Conservation (phyloP, 805 yeast species). For the Barnettozyma botsteinii region DNA sequence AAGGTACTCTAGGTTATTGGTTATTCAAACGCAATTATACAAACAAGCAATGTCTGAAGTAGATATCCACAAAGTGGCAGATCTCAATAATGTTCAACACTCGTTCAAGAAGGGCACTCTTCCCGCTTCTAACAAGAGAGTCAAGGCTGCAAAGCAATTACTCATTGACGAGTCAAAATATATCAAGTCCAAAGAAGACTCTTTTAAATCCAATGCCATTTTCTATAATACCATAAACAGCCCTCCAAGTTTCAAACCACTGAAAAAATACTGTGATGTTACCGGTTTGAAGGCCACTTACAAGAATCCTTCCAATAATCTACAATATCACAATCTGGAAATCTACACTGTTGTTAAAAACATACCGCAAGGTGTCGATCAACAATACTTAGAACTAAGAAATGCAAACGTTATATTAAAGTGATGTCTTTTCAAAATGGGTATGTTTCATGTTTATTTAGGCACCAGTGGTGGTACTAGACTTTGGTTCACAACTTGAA, state of each 20-base stretch:
- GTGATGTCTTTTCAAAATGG: constrained; percentile 18
- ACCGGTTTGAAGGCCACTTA: constrained; percentile 83
- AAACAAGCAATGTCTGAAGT: constrained; percentile 2
- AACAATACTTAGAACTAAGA: constrained; percentile 80
- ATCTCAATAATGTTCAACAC: constrained; percentile 28
- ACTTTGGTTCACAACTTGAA: constrained; percentile 9
- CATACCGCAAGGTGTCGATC: constrained; percentile 89
- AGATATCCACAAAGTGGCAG: constrained; percentile 12
- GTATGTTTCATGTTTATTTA: neutral
- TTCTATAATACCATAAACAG: constrained; percentile 71
- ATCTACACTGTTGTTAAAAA: constrained; percentile 70
- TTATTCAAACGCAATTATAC: no score
- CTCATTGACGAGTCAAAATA: constrained; percentile 75
- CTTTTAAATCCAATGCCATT: constrained; percentile 41
- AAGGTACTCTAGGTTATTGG: no score
- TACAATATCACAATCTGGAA: constrained; percentile 79
- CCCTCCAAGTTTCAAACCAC: constrained; percentile 81
- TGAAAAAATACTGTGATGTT: constrained; percentile 83
- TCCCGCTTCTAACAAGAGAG: constrained; percentile 51
- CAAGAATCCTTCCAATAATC: constrained; percentile 64
- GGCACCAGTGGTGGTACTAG: constrained; percentile 1
- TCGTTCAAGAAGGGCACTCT: constrained; percentile 55
- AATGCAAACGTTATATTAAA: constrained; percentile 84
- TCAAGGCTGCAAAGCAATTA: constrained; percentile 69
- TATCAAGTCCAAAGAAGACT: constrained; percentile 31